Conservation (phyloP, 2,329 filamentous ascomycete species). For the Neofusicoccum sp. region DNA sequence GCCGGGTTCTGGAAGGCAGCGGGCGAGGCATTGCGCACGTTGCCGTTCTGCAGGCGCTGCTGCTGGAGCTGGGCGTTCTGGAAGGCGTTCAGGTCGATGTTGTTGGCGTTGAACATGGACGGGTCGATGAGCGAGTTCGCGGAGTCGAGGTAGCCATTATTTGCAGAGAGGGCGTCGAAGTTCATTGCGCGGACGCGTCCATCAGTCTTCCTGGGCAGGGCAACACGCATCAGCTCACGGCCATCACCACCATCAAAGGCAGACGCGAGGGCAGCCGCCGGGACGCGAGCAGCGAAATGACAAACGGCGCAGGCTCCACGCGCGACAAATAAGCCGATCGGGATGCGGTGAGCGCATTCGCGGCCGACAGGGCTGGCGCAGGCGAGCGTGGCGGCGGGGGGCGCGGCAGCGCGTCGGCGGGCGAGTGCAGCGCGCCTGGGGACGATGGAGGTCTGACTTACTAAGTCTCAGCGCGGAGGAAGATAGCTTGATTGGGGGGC, state of each 20-base stretch:
- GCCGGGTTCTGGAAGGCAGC: conserved; percentile 71
- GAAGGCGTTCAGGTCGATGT: conserved; percentile 56
- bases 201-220: conserved; percentile 20
- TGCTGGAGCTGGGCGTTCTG: conserved; percentile 41
- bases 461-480: conserved; percentile 22
- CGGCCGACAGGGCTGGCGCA: conserved; percentile 12
- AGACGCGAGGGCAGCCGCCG: conserved; percentile 14
- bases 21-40: conserved; percentile 65
- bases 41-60: conserved; percentile 75
- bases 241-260: conserved; percentile 19
- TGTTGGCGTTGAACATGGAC: conserved; percentile 38
- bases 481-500: conserved; percentile 19
- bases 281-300: conserved; percentile 8
- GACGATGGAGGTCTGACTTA: conserved; percentile 16
- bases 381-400: conserved; percentile 2
- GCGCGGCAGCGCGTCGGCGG: conserved; percentile 1
- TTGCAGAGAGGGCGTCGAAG: conserved; percentile 23
- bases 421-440: conserved; percentile 6
- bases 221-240: conserved; percentile 16
- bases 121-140: conserved; percentile 37
- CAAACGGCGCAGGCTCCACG: conserved; percentile 17
- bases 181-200: conserved; percentile 25
- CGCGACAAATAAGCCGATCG: conserved; percentile 22
- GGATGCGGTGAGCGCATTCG: conserved; percentile 22
- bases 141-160: conserved; percentile 27